Evolutionary conservation across 352 stramenopile species (phyloP).

Genomic region (Phytophthora pistaciae): DNA sequence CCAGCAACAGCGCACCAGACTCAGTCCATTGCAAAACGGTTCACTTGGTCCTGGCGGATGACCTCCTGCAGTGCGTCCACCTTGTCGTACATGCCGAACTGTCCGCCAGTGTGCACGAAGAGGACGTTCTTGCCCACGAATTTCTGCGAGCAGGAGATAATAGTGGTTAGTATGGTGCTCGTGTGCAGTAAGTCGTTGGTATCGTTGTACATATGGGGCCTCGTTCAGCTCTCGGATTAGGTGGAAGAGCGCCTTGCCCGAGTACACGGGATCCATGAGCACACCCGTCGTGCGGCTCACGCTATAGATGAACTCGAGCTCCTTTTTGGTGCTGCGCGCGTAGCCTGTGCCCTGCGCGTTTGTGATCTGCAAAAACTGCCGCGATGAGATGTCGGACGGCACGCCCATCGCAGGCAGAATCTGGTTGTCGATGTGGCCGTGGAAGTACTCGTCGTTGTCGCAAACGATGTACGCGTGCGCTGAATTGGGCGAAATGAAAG

Average conservation of each 20-base stretch:
- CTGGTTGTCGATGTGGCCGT: slow-evolving; percentile 76
- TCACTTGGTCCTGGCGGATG: slow-evolving; percentile 55
- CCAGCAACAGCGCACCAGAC: too few species aligned
- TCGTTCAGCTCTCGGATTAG: slow-evolving; percentile 84
- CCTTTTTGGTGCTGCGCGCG: slow-evolving; percentile 75
- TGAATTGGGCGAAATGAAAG: slow-evolving; percentile 10
- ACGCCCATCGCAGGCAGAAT: slow-evolving; percentile 82
- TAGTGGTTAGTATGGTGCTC: not conserved
- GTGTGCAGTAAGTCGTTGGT: not conserved
- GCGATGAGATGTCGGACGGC: slow-evolving; percentile 54
- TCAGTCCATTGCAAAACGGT: slow-evolving; percentile 71
- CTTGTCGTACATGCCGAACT: slow-evolving; percentile 94
- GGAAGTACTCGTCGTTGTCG: slow-evolving; percentile 88
- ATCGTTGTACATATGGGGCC: slow-evolving; percentile 50
- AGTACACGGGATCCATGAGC: slow-evolving; percentile 90
- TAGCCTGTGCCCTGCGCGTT: slow-evolving; percentile 86
- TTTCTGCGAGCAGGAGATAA: slow-evolving; percentile 55
- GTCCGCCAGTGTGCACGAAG: slow-evolving; percentile 93
- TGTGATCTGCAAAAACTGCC: slow-evolving; percentile 81
- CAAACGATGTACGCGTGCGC: slow-evolving; percentile 89
- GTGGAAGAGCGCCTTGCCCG: slow-evolving; percentile 87
- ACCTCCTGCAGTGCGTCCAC: slow-evolving; percentile 72
- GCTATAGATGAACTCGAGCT: slow-evolving; percentile 81
- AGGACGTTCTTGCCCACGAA: slow-evolving; percentile 87
- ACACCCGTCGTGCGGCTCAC: slow-evolving; percentile 81